Conservation (phyloP, 2,329 filamentous ascomycete species). For the Xylariaceae sp. region DNA sequence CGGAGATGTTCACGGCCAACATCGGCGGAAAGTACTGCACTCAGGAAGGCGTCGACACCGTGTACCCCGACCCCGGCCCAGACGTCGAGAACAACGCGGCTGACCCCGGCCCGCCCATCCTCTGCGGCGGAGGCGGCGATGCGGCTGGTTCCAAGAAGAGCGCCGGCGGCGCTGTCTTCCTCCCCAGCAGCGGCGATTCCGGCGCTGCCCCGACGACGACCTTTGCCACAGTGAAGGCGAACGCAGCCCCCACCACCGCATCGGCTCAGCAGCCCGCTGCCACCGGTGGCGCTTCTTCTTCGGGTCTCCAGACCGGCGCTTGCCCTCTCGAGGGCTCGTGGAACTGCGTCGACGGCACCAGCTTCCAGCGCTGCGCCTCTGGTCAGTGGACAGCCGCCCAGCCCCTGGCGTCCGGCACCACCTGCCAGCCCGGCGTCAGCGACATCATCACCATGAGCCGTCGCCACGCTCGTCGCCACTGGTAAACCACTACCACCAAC, state of each 20-base stretch:
- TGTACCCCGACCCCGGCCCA: conserved; percentile 61
- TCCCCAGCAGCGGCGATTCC: conserved; percentile 32
- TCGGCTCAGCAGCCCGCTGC: conserved; percentile 17
- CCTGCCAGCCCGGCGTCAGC: conserved; percentile 37
- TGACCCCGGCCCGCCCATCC: conserved; percentile 33
- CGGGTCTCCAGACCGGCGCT: conserved; percentile 25
- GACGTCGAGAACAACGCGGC: conserved; percentile 40
- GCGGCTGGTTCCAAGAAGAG: conserved; percentile 18
- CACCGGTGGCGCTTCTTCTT: conserved; percentile 16
- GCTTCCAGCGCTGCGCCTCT: conserved; percentile 59
- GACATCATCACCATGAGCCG: conserved; percentile 20
- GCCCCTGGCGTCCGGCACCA: conserved; percentile 48
- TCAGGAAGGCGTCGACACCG: conserved; percentile 54
- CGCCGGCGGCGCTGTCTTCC: conserved; percentile 39
- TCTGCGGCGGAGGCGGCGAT: conserved; percentile 24
- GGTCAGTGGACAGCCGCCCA: conserved; percentile 48
- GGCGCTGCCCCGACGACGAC: conserved; percentile 24
- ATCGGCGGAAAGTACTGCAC: conserved; percentile 51
- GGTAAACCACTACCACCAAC: too few relatives aligned
- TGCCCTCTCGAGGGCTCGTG: conserved; percentile 52
- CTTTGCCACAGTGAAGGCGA: conserved; percentile 18
- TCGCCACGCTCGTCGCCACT: conserved; percentile 15
- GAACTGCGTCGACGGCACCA: conserved; percentile 51
- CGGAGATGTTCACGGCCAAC: conserved; percentile 68
- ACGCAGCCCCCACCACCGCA: conserved; percentile 7